Evolutionary conservation across 2,329 filamentous ascomycete genomes (phyloP).

Genomic region (Monilinia fructigena): DNA sequence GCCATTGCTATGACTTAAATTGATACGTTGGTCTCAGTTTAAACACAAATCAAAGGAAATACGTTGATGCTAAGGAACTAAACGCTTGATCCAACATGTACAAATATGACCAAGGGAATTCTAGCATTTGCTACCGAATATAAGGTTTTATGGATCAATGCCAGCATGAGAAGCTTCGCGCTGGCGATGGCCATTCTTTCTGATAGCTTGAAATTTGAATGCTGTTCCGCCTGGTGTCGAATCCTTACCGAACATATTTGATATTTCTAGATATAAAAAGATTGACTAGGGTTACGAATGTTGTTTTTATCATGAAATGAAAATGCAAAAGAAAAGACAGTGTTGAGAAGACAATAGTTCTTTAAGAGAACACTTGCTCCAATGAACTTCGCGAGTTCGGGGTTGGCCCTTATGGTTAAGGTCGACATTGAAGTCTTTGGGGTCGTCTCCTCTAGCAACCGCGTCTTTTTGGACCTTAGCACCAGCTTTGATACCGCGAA

Average conservation of each 20-base stretch:
- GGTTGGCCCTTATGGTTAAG: constrained; percentile 23
- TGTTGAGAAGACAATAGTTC: background rate
- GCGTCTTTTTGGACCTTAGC: constrained; percentile 49
- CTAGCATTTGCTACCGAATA: constrained; percentile 28
- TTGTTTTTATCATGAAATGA: background rate
- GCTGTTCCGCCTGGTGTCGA: constrained; percentile 57
- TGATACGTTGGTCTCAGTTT: constrained; percentile 24
- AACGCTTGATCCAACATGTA: background rate
- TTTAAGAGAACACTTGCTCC: constrained; percentile 8
- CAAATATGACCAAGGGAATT: constrained; percentile 18
- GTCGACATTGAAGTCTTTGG: constrained; percentile 21
- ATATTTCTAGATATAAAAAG: constrained; percentile 4
- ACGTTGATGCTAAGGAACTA: constrained; percentile 23
- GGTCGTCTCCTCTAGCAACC: constrained; percentile 33
- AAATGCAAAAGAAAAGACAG: background rate
- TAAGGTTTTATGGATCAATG: constrained; percentile 44
- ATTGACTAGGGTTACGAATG: background rate
- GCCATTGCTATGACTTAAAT: constrained; percentile 32
- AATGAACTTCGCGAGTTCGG: background rate
- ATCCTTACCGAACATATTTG: constrained; percentile 50
- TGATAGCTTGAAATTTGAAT: constrained; percentile 59
- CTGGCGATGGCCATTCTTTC: constrained; percentile 52
- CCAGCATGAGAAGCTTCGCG: constrained; percentile 47
- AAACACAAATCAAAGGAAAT: background rate
- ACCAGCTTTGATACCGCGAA: constrained; percentile 54